These are phyloP conservation scores for Porcisia deanei DNA, from an alignment of 208 protist species.

Conservation along the genomic window DNA sequence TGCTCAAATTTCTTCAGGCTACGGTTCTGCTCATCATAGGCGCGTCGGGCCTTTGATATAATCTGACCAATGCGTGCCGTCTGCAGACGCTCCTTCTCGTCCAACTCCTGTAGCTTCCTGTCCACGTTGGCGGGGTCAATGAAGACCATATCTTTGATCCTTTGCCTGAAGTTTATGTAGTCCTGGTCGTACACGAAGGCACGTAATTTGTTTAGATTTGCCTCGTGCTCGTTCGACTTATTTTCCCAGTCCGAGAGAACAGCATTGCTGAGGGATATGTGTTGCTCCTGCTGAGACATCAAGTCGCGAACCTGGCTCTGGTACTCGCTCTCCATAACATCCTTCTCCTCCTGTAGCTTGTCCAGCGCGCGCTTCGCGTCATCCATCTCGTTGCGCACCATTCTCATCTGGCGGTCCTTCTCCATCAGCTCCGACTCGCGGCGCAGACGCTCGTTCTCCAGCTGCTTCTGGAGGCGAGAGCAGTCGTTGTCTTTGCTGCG, in stretches of 20 bases:
- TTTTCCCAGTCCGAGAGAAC: constrained; percentile 69
- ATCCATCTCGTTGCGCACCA: constrained; percentile 48
- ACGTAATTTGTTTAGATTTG: constrained; percentile 60
- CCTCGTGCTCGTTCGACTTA: constrained; percentile 56
- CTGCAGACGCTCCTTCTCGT: constrained; percentile 66
- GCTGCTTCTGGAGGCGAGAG: constrained; percentile 38
- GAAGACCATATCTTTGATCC: constrained; percentile 59
- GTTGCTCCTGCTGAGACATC: constrained; percentile 61
- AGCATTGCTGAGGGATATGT: constrained; percentile 48
- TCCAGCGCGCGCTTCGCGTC: constrained; percentile 40
- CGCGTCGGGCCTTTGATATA: constrained; percentile 41
- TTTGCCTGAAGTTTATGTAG: constrained; percentile 65
- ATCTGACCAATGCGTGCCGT: constrained; percentile 50
- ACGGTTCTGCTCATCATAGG: constrained; percentile 52
- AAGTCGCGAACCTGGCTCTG: constrained; percentile 66
- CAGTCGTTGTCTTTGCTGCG: constrained; percentile 43
- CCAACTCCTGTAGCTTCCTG: constrained; percentile 61
- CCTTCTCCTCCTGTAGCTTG: constrained; percentile 44
- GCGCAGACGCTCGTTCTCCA: constrained; percentile 45
- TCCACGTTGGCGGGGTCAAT: constrained; percentile 56
- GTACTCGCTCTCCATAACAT: constrained; percentile 51
- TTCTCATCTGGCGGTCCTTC: constrained; percentile 63
- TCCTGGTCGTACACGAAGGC: constrained; percentile 67
- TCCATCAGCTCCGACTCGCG: constrained; percentile 56
- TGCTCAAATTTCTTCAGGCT: constrained; percentile 55